Evolutionary conservation across 495 filamentous ascomycete genomes (phyloP).

Genomic region (Podospora anserina): DNA sequence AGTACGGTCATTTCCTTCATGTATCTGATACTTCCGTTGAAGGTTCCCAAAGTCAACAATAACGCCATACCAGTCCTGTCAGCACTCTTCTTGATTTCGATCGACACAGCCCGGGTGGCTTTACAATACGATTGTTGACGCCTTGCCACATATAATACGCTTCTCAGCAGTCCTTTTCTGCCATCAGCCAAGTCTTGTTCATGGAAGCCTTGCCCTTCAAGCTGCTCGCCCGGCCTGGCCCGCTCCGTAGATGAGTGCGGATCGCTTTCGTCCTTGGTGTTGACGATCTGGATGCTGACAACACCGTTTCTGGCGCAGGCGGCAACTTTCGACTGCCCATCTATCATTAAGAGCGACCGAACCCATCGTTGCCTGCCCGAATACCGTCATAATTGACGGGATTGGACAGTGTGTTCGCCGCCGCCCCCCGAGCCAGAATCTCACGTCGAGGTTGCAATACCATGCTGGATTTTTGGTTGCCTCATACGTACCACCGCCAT

Average conservation of each 20-base stretch:
- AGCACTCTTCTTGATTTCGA: not conserved
- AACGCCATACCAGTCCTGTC: not conserved
- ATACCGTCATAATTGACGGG: not conserved
- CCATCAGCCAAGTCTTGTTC: not conserved
- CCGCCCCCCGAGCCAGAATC: not conserved
- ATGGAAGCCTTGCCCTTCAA: not conserved
- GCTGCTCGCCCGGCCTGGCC: not conserved
- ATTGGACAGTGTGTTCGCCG: not conserved
- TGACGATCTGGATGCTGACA: not conserved
- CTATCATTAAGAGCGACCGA: not conserved
- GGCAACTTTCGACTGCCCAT: not conserved
- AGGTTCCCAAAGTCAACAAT: not conserved
- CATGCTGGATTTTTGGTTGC: not conserved
- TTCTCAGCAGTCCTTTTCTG: not conserved
- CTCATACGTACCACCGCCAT: not conserved
- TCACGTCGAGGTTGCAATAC: not conserved
- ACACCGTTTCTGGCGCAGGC: not conserved
- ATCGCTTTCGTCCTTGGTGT: not conserved
- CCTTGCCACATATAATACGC: not conserved
- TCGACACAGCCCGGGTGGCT: not conserved
- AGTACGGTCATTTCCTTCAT: not conserved
- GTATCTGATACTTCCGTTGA: not conserved
- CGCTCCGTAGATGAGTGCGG: not conserved
- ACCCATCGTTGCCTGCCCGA: not conserved
- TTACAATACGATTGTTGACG: not conserved